Evolutionary conservation across 2,329 filamentous ascomycete species (phyloP), one percentile per base, ranked within the genome.

Genomic region (Camptophora hylomeconis): DNA sequence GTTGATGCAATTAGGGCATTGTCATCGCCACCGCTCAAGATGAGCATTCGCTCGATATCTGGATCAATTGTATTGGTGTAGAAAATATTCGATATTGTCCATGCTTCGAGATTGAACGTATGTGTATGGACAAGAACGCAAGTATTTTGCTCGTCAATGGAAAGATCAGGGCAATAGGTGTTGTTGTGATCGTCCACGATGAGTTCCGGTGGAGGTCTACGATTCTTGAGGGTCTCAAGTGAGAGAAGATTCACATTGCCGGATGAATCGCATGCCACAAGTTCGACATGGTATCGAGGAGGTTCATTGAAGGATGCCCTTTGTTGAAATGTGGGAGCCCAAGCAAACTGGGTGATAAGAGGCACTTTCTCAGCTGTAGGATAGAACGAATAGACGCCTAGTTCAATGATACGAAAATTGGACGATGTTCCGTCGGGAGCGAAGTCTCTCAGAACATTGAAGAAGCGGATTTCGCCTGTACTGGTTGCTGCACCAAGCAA

Each of bases 401-500:
- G n/a, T n/a, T n/a, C 6, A 61, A 35, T 4, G 50, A 40, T 2
- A 54, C 44, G 11, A 44, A 24, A 77, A 55, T 39, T 51, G 60
- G 4, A 32, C 32, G 12, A 37, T 22, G 6, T 35, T 20, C 10
- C 38, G 28, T 13, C 38, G 20, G 4, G 32, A 32, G 41, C 36
- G 16, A 30, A 36, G n/a, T 33, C 31, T 12, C 35, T 33, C 22
- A 35, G 20, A 24, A 45, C 34, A 9, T 35, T 28, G 52, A 77
- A 83, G 27, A 87, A 60, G 1, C 67, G 67, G 8, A 92, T 56
- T 0, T 67, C 65, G 0, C 78, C 81, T 1, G 78, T 81, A 37
- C 83, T 93, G 2, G 80, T 81, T 6, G 82, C 81, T 3, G 77
- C 72, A 7, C 74, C 83, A 30, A 92, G 65, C 3, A 79, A 56